Base-by-base conservation (phyloP, 2,329 filamentous ascomycete species). In the Microascus cirrosus region DNA sequence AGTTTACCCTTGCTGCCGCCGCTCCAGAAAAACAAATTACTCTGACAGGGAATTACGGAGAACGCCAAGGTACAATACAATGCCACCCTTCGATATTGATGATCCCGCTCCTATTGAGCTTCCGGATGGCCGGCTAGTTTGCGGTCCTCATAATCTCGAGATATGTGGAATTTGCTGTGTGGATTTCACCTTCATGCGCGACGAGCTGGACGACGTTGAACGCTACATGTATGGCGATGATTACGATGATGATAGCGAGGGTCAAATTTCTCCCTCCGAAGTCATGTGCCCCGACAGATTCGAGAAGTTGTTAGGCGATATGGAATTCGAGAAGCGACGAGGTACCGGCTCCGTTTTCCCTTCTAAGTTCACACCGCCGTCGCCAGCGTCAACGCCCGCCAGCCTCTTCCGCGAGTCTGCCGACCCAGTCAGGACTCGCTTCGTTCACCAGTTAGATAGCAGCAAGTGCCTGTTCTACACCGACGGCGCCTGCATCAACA, bases 401-500 rank as follows among this genome's bases (percentile, higher is more conserved):
- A 25, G 24, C 20, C 67, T 64, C 61, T 62, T 55, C 28, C 12
- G 18, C 51, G 65, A 56, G 22, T 45, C 53, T 18, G 24, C 52
- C 22, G 12, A 58, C 50, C 20, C 35, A 36, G 22, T 15, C 54
- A 12, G 5, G 42, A 13, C 34, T 53, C 69, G 69, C 63, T 70
- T 62, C 58, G 66, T 72, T 24, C 68, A 71, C 62, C 65, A 53
- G 8, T 52, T 60, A 5, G 62, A 78, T 32, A 58, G 59, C 7
- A 25, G 59, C 5, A 60, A 67, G 18, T 60, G 68, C 18, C 69
- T 81, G 11, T 67, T 80, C 54, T 74, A 71, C 61, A 75, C 75
- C 0, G 75, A 77, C 61, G 76, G 77, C 3, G 70, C 74, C 0
- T 80, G 77, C 59, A 60, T 71, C 5, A 62, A 71, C 56, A 77